Percentiles rank a stretch among this genome's conserved stretches.
phyloP scores from a whole-genome alignment of 2,329 filamentous ascomycete genomes.

The Ceratocystis albifundus region DNA sequence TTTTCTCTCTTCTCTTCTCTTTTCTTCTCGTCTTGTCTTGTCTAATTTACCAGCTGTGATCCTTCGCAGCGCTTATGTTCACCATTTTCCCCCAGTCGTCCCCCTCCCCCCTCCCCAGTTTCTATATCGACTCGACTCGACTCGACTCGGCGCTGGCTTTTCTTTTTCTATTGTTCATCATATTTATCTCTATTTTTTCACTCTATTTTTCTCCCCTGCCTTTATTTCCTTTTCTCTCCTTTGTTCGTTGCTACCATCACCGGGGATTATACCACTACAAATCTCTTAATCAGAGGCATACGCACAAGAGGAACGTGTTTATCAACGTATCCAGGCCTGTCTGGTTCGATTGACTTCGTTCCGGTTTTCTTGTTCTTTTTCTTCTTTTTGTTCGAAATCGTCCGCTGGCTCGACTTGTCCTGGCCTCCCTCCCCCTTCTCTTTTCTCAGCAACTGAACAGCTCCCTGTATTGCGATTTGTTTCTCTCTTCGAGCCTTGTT shows the following conservation, averaged over 20 bases:
- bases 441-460: neutral
- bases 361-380: neutral
- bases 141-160: neutral
- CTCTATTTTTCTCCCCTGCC: neutral
- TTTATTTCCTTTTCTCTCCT: constrained; percentile 2
- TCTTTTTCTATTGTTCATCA: neutral
- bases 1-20: neutral
- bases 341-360: neutral
- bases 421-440: constrained; percentile 1
- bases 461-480: constrained; percentile 14
- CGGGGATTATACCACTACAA: neutral
- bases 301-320: constrained; percentile 4
- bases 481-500: constrained; percentile 5
- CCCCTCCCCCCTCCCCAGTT: neutral
- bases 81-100: constrained; percentile 2
- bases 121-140: neutral
- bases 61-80: constrained; percentile 4
- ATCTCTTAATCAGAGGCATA: neutral
- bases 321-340: constrained; percentile 8
- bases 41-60: constrained; percentile 12
- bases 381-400: neutral
- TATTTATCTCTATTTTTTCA: constrained; percentile 13
- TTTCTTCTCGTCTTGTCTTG: neutral
- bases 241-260: constrained; percentile 3
- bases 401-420: neutral